Percentiles rank a stretch among this genome's conserved stretches.
Evolutionary conservation across 805 yeast species (phyloP).

Genomic region (Candida insectorum): DNA sequence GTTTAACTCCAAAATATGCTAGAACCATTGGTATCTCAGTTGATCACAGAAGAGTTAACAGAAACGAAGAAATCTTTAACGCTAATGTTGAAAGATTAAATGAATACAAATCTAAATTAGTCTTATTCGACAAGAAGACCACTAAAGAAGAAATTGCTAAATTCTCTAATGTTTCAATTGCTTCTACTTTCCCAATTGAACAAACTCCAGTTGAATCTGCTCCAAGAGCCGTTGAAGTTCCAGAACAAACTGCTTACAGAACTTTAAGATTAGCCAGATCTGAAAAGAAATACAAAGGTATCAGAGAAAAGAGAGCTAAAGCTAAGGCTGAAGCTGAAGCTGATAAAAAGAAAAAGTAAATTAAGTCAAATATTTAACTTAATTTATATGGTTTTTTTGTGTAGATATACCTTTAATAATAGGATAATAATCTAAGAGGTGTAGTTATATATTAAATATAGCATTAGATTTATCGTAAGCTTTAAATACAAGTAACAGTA

Average conservation of each 20-base stretch:
- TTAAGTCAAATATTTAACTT: conserved; percentile 6
- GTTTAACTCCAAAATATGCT: conserved; percentile 86
- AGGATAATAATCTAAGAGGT: conserved; percentile 2
- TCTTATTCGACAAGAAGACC: conserved; percentile 90
- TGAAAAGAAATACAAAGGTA: conserved; percentile 90
- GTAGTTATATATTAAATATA: too few species aligned
- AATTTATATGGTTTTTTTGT: conserved; percentile 1
- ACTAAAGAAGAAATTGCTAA: conserved; percentile 61
- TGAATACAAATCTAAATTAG: conserved; percentile 94
- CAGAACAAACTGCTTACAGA: conserved; percentile 76
- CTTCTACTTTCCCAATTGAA: conserved; percentile 88
- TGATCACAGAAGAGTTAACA: conserved; percentile 99
- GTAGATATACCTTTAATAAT: conserved; percentile 3
- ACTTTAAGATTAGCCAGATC: conserved; percentile 95
- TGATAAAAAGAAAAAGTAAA: conserved; percentile 92
- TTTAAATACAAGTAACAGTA: too few species aligned
- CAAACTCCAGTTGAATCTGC: conserved; percentile 70
- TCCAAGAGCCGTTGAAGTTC: conserved; percentile 86
- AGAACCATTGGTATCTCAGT: conserved; percentile 98
- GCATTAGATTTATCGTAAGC: too few species aligned
- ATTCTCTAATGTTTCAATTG: conserved; percentile 66
- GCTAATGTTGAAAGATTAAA: conserved; percentile 93
- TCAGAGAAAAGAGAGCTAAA: conserved; percentile 95
- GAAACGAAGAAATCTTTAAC: conserved; percentile 92
- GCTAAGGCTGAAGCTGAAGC: conserved; percentile 99